Base-by-base conservation (phyloP, 768 basidiomycete species). In the Agaricus subrufescens region DNA sequence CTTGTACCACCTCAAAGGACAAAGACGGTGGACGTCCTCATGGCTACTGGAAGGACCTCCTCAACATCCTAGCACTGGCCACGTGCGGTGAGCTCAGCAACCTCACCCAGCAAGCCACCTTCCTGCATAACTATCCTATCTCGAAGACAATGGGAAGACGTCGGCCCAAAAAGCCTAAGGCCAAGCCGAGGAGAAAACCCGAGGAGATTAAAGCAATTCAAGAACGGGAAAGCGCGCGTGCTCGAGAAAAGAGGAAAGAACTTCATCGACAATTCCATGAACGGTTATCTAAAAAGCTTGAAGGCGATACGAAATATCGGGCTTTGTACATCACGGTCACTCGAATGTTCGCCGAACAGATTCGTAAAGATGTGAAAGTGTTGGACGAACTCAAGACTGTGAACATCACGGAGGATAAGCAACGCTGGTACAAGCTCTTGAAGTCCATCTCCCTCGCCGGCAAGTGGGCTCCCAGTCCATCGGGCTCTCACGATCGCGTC, bases 11-110 rank as follows among this genome's bases (percentile, higher is more conserved):
- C 39, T 54, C 63, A n/a, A 72, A 70, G 62, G 61, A 66, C 56
- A 67, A 66, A 62, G 59, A 65, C 49, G 38, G 60, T 25, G 56
- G 61, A 34, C 52, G 66, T 19, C 57, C 73, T 9, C 87, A 89
- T 47, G 87, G 87, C 0, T 87, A 84, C 62, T 89, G 85, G 84
- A 89, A 91, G 63, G 88, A 89, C 60, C 73, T 89, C 25, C 76
- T 87, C 50, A 85, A 87, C 50, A 82, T 90, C 48, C 71, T 89
- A 3, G 75, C 80, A 3, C 74, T 90, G 27, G 83, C 82, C 11
- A 74, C 82, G 1, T 66, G 75, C 14, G 79, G 76, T 56, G 72
- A 87, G 57, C 75, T 89, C 23, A 59, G 62, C 46, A 60, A 63
- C 40, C 57, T 62, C n/a, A 1, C 45, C 38, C 37, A 50, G 31